Conservation (phyloP, 2,329 filamentous ascomycete genomes). For the Pyrenochaeta sp. region DNA sequence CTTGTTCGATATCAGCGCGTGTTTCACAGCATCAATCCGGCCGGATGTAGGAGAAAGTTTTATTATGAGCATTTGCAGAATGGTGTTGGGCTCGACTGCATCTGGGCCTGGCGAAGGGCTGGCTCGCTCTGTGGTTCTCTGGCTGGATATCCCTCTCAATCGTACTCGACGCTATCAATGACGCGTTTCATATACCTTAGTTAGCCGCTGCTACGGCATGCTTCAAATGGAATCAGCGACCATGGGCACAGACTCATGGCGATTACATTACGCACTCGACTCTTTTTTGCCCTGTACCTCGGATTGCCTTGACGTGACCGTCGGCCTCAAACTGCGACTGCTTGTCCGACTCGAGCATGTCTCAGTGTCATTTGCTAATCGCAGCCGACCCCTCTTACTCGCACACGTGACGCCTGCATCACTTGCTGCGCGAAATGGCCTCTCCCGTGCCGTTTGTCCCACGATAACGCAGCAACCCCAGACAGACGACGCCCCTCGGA, state of each 20-base stretch:
- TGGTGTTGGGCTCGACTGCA: slow-evolving; percentile 23
- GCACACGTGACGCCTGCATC: slow-evolving; percentile 7
- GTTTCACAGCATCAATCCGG: too few relatives aligned
- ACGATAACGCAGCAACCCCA: slow-evolving; percentile 14
- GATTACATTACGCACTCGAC: too few relatives aligned
- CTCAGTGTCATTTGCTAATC: slow-evolving; percentile 17
- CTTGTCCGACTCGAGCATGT: slow-evolving; percentile 17
- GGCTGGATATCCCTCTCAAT: slow-evolving; percentile 33
- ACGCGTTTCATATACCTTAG: slow-evolving; percentile 25
- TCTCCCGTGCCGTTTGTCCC: slow-evolving; percentile 9
- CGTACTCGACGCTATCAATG: slow-evolving; percentile 17
- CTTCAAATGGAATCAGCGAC: slow-evolving; percentile 27
- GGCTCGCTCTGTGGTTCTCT: slow-evolving; percentile 16
- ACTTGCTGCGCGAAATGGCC: not conserved
- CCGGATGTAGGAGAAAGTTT: slow-evolving; percentile 15
- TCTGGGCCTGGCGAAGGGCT: slow-evolving; percentile 10
- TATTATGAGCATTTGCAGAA: slow-evolving; percentile 28
- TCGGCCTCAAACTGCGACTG: too few relatives aligned
- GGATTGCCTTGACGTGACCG: too few relatives aligned
- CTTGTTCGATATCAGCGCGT: too few relatives aligned
- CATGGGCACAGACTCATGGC: slow-evolving; percentile 27
- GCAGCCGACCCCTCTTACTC: slow-evolving; percentile 14
- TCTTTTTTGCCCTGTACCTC: too few relatives aligned
- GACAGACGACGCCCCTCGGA: slow-evolving; percentile 3
- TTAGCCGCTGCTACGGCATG: slow-evolving; percentile 23